These are phyloP conservation scores for Microstegium vimineum DNA, from an alignment of 176 grass and related monocot species.

Conservation along the genomic window DNA sequence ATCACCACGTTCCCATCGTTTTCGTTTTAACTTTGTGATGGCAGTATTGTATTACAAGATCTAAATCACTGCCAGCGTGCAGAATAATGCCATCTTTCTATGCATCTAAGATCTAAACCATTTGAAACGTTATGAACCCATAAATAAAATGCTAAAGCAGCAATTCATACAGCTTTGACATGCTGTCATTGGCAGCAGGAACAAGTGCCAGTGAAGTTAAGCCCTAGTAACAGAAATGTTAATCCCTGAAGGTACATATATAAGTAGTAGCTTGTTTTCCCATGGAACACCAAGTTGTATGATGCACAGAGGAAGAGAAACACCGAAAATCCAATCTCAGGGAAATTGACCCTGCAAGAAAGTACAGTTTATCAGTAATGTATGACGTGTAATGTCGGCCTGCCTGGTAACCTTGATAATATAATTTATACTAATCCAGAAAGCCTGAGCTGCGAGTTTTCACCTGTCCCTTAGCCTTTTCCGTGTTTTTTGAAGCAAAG, in stretches of 20 bases:
- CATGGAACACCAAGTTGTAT: conserved; percentile 72
- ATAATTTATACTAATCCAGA: neutral
- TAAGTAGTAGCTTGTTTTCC: conserved; percentile 45
- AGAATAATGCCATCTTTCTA: neutral
- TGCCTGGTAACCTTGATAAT: neutral
- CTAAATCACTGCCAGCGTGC: neutral
- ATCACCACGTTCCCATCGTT: neutral
- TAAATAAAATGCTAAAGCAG: conserved; percentile 1
- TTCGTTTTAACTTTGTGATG: neutral
- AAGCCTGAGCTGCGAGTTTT: conserved; percentile 17
- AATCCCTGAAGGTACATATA: conserved; percentile 81
- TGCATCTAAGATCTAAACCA: neutral
- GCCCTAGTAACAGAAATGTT: conserved; percentile 66
- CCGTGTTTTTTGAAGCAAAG: conserved; percentile 48
- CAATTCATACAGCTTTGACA: conserved; percentile 26
- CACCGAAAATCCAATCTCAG: conserved; percentile 61
- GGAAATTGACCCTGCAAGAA: conserved; percentile 62
- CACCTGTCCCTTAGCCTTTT: conserved; percentile 74
- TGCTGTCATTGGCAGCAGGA: conserved; percentile 39
- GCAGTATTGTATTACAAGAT: neutral
- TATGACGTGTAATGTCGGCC: neutral
- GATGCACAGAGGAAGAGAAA: conserved; percentile 82
- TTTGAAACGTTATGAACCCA: neutral
- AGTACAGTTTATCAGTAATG: conserved; percentile 12
- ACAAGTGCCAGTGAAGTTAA: conserved; percentile 70